Evolutionary conservation across 2,329 filamentous ascomycete species (phyloP).

Genomic region (Gnomoniopsis smithogilvyi): DNA sequence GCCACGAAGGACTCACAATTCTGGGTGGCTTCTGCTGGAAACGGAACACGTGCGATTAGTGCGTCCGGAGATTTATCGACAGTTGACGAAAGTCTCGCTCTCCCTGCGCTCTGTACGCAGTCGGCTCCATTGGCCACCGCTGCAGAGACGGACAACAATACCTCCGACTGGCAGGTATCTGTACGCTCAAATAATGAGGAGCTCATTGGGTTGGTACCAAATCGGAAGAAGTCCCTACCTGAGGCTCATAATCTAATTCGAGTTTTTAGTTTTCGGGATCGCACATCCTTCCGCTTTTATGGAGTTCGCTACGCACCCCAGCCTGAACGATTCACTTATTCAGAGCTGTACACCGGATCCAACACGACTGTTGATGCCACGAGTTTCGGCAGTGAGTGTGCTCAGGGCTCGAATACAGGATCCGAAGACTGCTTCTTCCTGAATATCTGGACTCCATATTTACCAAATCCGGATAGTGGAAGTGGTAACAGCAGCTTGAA

Average conservation of each 20-base stretch:
- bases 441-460: constrained; percentile 41
- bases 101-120: constrained; percentile 40
- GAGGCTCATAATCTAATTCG: not conserved
- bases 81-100: constrained; percentile 13
- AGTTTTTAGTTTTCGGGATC: constrained; percentile 37
- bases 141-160: constrained; percentile 27
- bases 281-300: constrained; percentile 47
- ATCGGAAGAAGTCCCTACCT: no score
- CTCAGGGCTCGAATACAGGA: constrained; percentile 33
- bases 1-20: constrained; percentile 26
- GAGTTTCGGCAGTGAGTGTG: constrained; percentile 34
- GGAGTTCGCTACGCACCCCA: constrained; percentile 44
- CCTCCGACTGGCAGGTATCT: constrained; percentile 33
- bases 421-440: constrained; percentile 46
- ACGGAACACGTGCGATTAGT: constrained; percentile 25
- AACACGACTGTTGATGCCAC: constrained; percentile 32
- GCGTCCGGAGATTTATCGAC: constrained; percentile 23
- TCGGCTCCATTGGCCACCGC: constrained; percentile 38
- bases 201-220: constrained; percentile 30
- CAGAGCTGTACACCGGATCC: constrained; percentile 33
- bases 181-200: constrained; percentile 36
- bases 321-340: constrained; percentile 43
- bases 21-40: constrained; percentile 31
- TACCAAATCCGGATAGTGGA: constrained; percentile 28
- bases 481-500: constrained; percentile 24